Percentiles rank a stretch among this genome's conserved stretches.
phyloP scores from a whole-genome alignment of 768 basidiomycete genomes.

The Tylopilus balloui region DNA sequence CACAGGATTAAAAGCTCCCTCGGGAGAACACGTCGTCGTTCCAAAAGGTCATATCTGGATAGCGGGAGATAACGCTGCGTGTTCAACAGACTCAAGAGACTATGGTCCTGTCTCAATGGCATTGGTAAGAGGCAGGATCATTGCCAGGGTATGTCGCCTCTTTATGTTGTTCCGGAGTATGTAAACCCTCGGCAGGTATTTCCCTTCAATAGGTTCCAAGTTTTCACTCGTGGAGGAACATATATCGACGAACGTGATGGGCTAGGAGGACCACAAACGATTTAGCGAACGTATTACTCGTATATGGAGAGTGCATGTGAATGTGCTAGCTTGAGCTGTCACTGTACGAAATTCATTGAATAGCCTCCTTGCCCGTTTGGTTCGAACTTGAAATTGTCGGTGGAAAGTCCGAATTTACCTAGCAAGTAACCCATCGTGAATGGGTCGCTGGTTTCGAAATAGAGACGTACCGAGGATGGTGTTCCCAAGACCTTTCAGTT shows the following conservation, averaged over 20 bases:
- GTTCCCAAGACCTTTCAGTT: conserved; percentile 91
- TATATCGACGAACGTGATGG: conserved; percentile 18
- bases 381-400: conserved; percentile 95
- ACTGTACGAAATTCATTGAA: conserved; percentile 78
- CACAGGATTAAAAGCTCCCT: conserved; percentile 57
- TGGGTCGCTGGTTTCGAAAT: neutral
- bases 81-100: conserved; percentile 82
- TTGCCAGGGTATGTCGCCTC: conserved; percentile 51
- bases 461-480: conserved; percentile 66
- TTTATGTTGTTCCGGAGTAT: neutral
- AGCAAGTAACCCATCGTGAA: neutral
- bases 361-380: conserved; percentile 96
- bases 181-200: conserved; percentile 24
- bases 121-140: conserved; percentile 63
- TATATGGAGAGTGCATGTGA: neutral
- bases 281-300: neutral
- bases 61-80: conserved; percentile 79
- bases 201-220: conserved; percentile 27
- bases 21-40: conserved; percentile 68
- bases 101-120: conserved; percentile 90
- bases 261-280: neutral
- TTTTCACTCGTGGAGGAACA: conserved; percentile 21
- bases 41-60: conserved; percentile 91
- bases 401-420: conserved; percentile 93
- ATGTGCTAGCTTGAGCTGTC: conserved; percentile 12